These are phyloP conservation scores for Neonectria hederae DNA, from an alignment of 2,329 filamentous ascomycete genomes.

Conservation along the genomic window DNA sequence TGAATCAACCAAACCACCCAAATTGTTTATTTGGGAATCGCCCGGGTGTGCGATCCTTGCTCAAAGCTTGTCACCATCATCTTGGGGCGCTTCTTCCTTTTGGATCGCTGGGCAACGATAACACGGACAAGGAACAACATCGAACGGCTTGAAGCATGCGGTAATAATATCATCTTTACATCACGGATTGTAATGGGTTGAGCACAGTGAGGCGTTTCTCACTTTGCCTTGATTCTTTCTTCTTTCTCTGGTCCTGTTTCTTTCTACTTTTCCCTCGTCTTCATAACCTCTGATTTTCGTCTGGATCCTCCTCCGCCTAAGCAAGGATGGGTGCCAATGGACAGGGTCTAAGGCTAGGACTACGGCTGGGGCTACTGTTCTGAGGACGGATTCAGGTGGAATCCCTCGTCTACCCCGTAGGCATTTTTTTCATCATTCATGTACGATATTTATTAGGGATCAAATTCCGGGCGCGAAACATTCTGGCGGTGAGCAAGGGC, in stretches of 20 bases:
- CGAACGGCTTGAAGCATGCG: conserved; percentile 37
- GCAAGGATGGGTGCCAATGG: background rate
- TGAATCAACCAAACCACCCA: conserved; percentile 30
- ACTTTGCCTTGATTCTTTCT: conserved; percentile 28
- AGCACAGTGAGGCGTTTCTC: conserved; percentile 25
- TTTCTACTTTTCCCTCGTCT: conserved; percentile 22
- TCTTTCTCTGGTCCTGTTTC: conserved; percentile 27
- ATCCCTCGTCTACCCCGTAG: background rate
- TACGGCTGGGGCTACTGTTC: conserved; percentile 16
- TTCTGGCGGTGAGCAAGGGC: conserved; percentile 16
- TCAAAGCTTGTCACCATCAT: conserved; percentile 14
- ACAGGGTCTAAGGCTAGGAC: conserved; percentile 5
- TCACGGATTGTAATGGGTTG: conserved; percentile 38
- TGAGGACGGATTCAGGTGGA: conserved; percentile 23
- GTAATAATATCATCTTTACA: conserved; percentile 37
- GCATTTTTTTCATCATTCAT: conserved; percentile 28
- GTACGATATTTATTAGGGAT: conserved; percentile 34
- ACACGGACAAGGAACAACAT: conserved; percentile 29
- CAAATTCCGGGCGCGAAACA: conserved; percentile 11
- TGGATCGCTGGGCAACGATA: conserved; percentile 34
- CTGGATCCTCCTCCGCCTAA: background rate
- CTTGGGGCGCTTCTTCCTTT: conserved; percentile 25
- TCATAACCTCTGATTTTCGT: background rate
- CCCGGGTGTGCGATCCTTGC: conserved; percentile 31
- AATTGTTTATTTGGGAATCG: conserved; percentile 24